phyloP scores from a whole-genome alignment of 805 yeast species.

The Ascoidea tarda region DNA sequence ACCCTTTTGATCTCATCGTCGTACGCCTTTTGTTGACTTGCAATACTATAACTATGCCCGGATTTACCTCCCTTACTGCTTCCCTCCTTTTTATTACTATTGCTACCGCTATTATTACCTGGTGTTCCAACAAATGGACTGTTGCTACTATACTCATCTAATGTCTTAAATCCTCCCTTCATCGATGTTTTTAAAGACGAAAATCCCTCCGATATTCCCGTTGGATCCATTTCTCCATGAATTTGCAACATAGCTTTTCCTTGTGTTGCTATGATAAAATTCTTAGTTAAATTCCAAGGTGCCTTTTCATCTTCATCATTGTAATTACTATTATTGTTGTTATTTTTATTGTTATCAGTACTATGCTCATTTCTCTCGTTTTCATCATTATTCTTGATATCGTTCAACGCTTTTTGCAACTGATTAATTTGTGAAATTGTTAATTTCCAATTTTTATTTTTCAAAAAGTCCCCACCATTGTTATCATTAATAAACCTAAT shows the following conservation, averaged over 20 bases:
- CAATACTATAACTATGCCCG: constrained; percentile 64
- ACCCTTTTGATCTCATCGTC: constrained; percentile 81
- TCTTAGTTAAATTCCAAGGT: constrained; percentile 89
- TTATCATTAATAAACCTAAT: constrained; percentile 7
- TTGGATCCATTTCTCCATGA: constrained; percentile 90
- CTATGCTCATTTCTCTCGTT: constrained; percentile 25
- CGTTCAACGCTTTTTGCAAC: background rate
- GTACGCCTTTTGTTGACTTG: constrained; percentile 78
- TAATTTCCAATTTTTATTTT: too few species aligned
- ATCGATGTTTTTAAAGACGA: constrained; percentile 84
- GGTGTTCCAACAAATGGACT: background rate
- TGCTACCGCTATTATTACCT: background rate
- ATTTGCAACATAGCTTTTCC: constrained; percentile 95
- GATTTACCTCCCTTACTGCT: constrained; percentile 20
- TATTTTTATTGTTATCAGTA: constrained; percentile 13
- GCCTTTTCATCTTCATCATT: constrained; percentile 43
- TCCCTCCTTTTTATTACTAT: constrained; percentile 10
- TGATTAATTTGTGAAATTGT: background rate
- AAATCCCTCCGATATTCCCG: constrained; percentile 81
- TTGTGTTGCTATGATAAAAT: constrained; percentile 86
- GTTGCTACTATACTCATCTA: constrained; percentile 16
- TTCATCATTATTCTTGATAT: constrained; percentile 17
- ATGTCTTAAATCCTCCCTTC: constrained; percentile 76
- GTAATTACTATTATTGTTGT: constrained; percentile 1
- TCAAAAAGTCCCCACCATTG: background rate